A percentile compares a stretch with the other conserved stretches of the same genome.
Evolutionary conservation across 2,329 filamentous ascomycete species (phyloP).

Genomic region (Lasiodiplodia citricola): DNA sequence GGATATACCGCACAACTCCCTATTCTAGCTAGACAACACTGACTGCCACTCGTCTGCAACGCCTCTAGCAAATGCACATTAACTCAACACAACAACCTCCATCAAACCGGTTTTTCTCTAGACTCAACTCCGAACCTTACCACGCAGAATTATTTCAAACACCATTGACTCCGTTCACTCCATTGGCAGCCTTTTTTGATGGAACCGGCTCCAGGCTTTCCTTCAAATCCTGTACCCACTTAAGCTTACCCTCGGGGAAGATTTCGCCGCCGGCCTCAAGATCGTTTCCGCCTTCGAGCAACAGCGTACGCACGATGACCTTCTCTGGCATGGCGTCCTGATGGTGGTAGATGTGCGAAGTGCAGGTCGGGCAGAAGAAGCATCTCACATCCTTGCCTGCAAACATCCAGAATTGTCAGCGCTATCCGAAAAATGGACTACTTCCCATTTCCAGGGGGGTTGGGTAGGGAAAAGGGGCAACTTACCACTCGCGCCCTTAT

Average conservation of each 20-base stretch:
- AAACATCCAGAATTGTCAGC: not conserved
- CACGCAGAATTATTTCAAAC: not conserved
- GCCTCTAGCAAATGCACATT: not conserved
- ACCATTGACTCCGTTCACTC: conserved; percentile 8
- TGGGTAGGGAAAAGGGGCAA: not conserved
- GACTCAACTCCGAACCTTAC: not conserved
- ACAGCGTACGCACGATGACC: conserved; percentile 46
- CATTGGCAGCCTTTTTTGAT: not conserved
- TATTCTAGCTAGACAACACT: not conserved
- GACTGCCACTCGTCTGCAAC: not conserved
- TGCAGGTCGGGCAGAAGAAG: conserved; percentile 46
- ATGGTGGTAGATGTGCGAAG: conserved; percentile 48
- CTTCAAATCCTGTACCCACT: conserved; percentile 40
- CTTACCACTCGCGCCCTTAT: conserved; percentile 40
- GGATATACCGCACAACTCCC: no score
- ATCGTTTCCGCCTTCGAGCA: conserved; percentile 43
- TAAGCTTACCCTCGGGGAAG: conserved; percentile 43
- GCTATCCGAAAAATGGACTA: no score
- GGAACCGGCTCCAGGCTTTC: conserved; percentile 25
- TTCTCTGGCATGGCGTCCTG: conserved; percentile 48
- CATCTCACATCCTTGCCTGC: conserved; percentile 44
- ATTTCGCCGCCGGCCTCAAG: conserved; percentile 46
- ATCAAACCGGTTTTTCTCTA: not conserved
- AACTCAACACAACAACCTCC: not conserved
- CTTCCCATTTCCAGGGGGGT: no score